Evolutionary conservation across 106 monocot genomes (phyloP).

Genomic region (Apostasia ramifera): DNA sequence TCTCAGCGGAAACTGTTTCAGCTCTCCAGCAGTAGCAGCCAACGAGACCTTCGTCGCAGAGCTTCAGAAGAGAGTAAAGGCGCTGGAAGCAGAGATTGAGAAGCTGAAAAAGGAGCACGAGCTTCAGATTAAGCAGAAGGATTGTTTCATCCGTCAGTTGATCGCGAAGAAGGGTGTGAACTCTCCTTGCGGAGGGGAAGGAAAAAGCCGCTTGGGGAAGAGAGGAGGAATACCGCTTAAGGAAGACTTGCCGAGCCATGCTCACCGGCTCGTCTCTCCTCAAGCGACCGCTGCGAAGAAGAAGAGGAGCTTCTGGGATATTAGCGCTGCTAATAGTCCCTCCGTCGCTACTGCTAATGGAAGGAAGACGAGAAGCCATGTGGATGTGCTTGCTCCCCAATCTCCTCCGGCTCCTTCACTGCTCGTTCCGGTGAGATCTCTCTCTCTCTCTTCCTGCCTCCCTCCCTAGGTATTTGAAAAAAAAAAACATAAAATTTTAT

Average conservation of each 20-base stretch:
- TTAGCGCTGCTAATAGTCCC: slow-evolving; percentile 58
- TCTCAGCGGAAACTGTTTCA: slow-evolving; percentile 56
- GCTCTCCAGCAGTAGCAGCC: slow-evolving; percentile 40
- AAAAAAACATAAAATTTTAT: no score
- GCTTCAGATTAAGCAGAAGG: slow-evolving; percentile 59
- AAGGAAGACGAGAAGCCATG: slow-evolving; percentile 78
- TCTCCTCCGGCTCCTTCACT: slow-evolving; percentile 50
- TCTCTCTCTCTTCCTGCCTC: background rate
- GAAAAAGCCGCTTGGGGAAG: slow-evolving; percentile 9
- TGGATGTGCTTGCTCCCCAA: slow-evolving; percentile 15
- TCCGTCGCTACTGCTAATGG: slow-evolving; percentile 40
- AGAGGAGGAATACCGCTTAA: slow-evolving; percentile 3
- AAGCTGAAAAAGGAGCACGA: slow-evolving; percentile 56
- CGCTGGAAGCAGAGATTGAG: slow-evolving; percentile 48
- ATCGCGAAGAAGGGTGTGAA: slow-evolving; percentile 24
- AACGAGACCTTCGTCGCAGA: slow-evolving; percentile 18
- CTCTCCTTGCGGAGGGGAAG: background rate
- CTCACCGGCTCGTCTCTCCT: slow-evolving; percentile 58
- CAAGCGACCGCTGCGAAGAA: slow-evolving; percentile 62
- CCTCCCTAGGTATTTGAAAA: no score
- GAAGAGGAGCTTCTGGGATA: slow-evolving; percentile 97
- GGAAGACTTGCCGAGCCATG: slow-evolving; percentile 47
- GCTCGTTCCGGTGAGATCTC: slow-evolving; percentile 74
- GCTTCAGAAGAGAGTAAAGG: slow-evolving; percentile 30
- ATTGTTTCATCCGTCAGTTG: slow-evolving; percentile 48